phyloP scores from a whole-genome alignment of 352 stramenopile species.

The Phytophthora pini region DNA sequence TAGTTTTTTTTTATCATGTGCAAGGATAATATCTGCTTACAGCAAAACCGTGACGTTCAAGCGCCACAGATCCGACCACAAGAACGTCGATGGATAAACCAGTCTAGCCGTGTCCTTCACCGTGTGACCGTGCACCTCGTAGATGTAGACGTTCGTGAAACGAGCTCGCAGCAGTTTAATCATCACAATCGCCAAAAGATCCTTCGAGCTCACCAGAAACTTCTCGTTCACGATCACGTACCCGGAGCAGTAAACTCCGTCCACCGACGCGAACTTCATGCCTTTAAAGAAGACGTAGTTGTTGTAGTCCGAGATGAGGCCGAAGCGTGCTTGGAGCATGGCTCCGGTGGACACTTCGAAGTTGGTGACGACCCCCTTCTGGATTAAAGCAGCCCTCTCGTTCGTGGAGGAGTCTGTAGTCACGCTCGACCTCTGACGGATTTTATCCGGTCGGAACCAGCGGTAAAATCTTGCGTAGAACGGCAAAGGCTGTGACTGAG shows the following conservation, averaged over 20 bases:
- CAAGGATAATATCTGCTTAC: not conserved
- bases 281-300: constrained; percentile 51
- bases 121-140: constrained; percentile 38
- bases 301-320: constrained; percentile 45
- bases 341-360: constrained; percentile 40
- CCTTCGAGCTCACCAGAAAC: constrained; percentile 40
- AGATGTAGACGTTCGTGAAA: constrained; percentile 40
- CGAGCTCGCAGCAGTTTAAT: constrained; percentile 37
- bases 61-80: constrained; percentile 30
- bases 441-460: constrained; percentile 15
- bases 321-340: constrained; percentile 35
- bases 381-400: constrained; percentile 8
- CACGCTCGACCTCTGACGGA: constrained; percentile 14
- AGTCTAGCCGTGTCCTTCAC: constrained; percentile 41
- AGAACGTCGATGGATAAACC: constrained; percentile 38
- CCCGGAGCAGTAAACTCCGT: constrained; percentile 43
- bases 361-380: constrained; percentile 23
- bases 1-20: not conserved
- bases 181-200: constrained; percentile 34
- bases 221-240: constrained; percentile 49
- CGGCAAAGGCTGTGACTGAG: constrained; percentile 6
- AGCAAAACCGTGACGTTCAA: constrained; percentile 41
- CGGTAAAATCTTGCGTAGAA: constrained; percentile 25
- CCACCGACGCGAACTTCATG: constrained; percentile 44
- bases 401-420: constrained; percentile 20